Base-by-base conservation (phyloP, 2,329 filamentous ascomycete species). In the Scolecobasidium constrictum region DNA sequence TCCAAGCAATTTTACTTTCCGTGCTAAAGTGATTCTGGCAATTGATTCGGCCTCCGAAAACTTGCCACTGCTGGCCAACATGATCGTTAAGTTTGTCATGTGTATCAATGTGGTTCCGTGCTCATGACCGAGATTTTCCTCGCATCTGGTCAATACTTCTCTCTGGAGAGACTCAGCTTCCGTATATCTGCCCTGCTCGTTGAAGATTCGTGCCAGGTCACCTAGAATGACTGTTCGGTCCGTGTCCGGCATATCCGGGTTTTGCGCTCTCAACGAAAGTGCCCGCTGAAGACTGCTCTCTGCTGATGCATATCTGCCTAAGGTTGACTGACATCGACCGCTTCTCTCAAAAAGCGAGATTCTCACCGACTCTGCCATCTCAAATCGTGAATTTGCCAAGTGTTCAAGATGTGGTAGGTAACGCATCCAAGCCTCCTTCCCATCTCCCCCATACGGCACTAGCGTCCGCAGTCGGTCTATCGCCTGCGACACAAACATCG, bases 401-500 rank as follows among this genome's bases (percentile, higher is more conserved):
- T 35, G 35, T 18, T 22, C 28, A 6, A 31, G 44, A 33, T 47
- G 45, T 3, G 45, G 38, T n/a, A 47, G 38, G 20, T 47, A 47
- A 13, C 22, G 18, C 16, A 4, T 13, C 42, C 45, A 47, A 11
- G 41, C 40, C 43, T 40, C 42, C 2, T 34, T 44, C 21, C 42
- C 35, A 13, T 47, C 36, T 5, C 39, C 44, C 16, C 20, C 33
- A 5, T n/a, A 46, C 19, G 44, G 44, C 17, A 36, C 11, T 11
- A 31, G 9, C 26, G 40, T 38, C 15, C 38, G 11, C 40, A 41
- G 39, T 19, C 26, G 12, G 12, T 11, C 37, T 22, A 18, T 19
- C 11, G 37, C 37, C 26, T 40, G n/a, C 11, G n/a, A 19, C 12
- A 46, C 13, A 48, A 46, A 52, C 5, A 44, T 45, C 34, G 42